Conservation (phyloP, 768 basidiomycete genomes). For the Fomitopsis serialis region DNA sequence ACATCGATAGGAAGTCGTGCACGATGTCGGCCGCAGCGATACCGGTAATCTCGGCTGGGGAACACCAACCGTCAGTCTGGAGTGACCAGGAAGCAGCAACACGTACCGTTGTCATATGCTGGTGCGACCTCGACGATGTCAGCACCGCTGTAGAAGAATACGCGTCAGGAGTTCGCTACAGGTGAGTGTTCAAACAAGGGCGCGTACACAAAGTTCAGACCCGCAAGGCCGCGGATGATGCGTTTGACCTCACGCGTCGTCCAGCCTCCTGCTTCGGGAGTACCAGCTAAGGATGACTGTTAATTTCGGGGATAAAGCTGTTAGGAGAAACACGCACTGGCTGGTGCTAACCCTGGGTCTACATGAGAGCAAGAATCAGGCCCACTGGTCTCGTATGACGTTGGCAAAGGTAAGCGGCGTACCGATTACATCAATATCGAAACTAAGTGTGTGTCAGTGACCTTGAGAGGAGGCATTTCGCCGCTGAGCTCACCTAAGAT, state of each 20-base stretch:
- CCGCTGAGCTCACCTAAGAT: constrained; percentile 43
- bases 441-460: constrained; percentile 27
- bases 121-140: constrained; percentile 75
- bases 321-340: constrained; percentile 41
- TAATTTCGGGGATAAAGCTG: background rate
- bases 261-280: constrained; percentile 84
- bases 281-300: constrained; percentile 50
- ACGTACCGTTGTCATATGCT: constrained; percentile 60
- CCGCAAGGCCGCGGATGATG: constrained; percentile 72
- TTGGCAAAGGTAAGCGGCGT: constrained; percentile 7
- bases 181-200: too few relatives aligned
- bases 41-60: constrained; percentile 57
- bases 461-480: background rate
- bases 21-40: constrained; percentile 66
- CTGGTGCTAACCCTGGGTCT: constrained; percentile 80
- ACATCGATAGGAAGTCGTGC: constrained; percentile 62
- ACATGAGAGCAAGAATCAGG: constrained; percentile 6
- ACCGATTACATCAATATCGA: constrained; percentile 85
- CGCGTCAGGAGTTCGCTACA: background rate
- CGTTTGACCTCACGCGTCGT: constrained; percentile 78
- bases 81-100: too few relatives aligned
- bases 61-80: background rate
- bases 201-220: constrained; percentile 74
- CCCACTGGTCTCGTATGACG: background rate
- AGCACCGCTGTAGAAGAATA: constrained; percentile 41